Evolutionary conservation across 164 flowering plant species (phyloP).

Genomic region (Kalanchoe fedtschenkoi): DNA sequence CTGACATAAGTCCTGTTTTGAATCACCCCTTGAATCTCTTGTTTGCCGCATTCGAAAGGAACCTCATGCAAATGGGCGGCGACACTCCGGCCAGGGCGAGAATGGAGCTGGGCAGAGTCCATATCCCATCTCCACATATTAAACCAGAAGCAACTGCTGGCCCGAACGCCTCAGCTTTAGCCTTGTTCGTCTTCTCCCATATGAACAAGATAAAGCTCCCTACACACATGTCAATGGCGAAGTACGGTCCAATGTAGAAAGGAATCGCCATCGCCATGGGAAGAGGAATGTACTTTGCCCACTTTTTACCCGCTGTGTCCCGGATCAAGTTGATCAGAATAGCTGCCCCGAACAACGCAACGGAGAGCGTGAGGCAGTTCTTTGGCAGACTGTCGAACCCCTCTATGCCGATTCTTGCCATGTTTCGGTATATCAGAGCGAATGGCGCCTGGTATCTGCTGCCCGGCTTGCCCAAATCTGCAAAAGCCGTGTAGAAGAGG

Average conservation of each 20-base stretch:
- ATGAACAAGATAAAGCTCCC: background rate
- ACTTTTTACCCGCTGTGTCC: background rate
- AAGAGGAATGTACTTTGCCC: background rate
- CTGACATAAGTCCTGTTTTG: background rate
- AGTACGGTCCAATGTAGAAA: background rate
- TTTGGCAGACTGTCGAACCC: background rate
- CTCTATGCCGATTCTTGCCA: conserved; percentile 4
- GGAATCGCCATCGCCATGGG: conserved; percentile 2
- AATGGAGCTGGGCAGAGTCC: background rate
- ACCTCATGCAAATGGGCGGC: background rate
- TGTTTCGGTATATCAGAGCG: background rate
- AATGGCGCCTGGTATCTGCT: conserved; percentile 1
- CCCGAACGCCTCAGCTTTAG: background rate
- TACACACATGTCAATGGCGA: background rate
- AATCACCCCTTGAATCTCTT: background rate
- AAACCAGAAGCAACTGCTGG: background rate
- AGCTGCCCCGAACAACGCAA: background rate
- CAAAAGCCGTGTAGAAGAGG: conserved; percentile 1
- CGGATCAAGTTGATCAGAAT: background rate
- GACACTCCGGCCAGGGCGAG: background rate
- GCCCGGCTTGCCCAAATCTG: conserved; percentile 1
- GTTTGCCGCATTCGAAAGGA: background rate
- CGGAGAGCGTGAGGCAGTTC: conserved; percentile 1
- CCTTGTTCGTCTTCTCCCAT: conserved; percentile 2
- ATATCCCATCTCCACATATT: background rate